phyloP scores from a whole-genome alignment of 164 flowering plant species.

The Vitis riparia region DNA sequence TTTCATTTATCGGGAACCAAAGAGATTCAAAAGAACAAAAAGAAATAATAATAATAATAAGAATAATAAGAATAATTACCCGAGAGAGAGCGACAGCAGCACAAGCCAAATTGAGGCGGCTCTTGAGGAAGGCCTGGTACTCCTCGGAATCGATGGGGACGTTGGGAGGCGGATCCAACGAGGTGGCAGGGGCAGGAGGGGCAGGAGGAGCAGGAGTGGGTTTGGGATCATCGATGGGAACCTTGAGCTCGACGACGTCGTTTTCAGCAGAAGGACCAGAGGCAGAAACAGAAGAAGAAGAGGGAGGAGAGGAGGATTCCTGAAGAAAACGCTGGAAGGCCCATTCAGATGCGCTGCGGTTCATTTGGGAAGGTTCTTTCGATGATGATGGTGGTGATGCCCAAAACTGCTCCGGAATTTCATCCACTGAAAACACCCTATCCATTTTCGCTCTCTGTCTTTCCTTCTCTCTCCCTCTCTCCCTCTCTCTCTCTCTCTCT shows the following conservation, averaged over 20 bases:
- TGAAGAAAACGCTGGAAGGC: slow-evolving; percentile 76
- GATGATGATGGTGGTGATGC: slow-evolving; percentile 26
- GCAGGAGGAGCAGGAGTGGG: background rate
- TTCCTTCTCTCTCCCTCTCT: slow-evolving; percentile 14
- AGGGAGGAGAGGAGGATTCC: slow-evolving; percentile 34
- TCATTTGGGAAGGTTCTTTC: slow-evolving; percentile 40
- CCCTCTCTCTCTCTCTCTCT: background rate
- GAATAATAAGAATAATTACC: slow-evolving; percentile 36
- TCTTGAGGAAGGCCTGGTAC: slow-evolving; percentile 74
- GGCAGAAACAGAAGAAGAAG: slow-evolving; percentile 1
- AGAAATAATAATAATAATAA: background rate
- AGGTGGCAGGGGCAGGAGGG: background rate
- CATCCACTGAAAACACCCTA: slow-evolving; percentile 75
- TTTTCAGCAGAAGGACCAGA: slow-evolving; percentile 1
- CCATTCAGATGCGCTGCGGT: slow-evolving; percentile 90
- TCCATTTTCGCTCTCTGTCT: slow-evolving; percentile 48
- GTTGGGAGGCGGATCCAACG: slow-evolving; percentile 12
- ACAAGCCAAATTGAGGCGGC: slow-evolving; percentile 77
- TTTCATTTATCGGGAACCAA: background rate
- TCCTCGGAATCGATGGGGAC: slow-evolving; percentile 64
- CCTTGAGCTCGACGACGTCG: slow-evolving; percentile 38
- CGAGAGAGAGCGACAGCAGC: slow-evolving; percentile 85
- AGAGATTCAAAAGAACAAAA: background rate
- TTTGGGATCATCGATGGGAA: background rate
- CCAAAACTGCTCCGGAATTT: slow-evolving; percentile 68